Percentiles rank a stretch among this genome's conserved stretches.
Conservation (phyloP, 805 yeast species). For the Kuraishia capsulata region DNA sequence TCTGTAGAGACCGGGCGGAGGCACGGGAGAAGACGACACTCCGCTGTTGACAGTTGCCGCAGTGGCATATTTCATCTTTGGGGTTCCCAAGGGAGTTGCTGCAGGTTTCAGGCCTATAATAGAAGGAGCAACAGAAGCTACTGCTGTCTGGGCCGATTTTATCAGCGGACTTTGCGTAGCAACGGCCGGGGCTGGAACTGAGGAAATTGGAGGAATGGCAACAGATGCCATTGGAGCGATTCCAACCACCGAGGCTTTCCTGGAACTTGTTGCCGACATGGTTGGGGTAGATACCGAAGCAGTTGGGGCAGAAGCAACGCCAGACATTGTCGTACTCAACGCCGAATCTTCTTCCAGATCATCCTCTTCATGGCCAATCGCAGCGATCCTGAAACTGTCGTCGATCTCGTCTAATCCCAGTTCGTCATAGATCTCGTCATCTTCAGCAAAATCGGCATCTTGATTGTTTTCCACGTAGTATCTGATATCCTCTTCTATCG, state of each 20-base stretch:
- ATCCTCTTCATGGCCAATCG: slow-evolving; percentile 10
- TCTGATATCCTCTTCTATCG: slow-evolving; percentile 78
- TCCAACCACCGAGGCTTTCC: slow-evolving; percentile 1
- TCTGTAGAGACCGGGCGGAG: slow-evolving; percentile 6
- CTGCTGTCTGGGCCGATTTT: slow-evolving; percentile 1
- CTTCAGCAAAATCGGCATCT: slow-evolving; percentile 88
- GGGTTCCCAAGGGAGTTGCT: slow-evolving; percentile 22
- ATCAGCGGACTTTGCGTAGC: background rate
- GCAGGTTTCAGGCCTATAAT: slow-evolving; percentile 12
- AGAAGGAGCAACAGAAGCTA: slow-evolving; percentile 4
- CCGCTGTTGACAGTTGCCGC: slow-evolving; percentile 13
- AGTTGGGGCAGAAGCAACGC: slow-evolving; percentile 1
- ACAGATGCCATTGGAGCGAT: background rate
- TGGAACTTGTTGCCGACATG: slow-evolving; percentile 3
- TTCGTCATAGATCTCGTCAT: slow-evolving; percentile 86
- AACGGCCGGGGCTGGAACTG: slow-evolving; percentile 5
- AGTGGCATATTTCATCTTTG: slow-evolving; percentile 27
- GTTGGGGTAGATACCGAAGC: slow-evolving; percentile 1
- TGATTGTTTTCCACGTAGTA: slow-evolving; percentile 92
- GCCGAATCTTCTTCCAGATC: slow-evolving; percentile 6
- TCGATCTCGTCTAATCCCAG: slow-evolving; percentile 55
- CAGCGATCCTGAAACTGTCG: slow-evolving; percentile 17
- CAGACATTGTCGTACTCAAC: too few species aligned
- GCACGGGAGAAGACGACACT: slow-evolving; percentile 8
- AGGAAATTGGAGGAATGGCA: too few species aligned